These are phyloP conservation scores for Citrullus colocynthis DNA, from an alignment of 306 rosid species.

Conservation along the genomic window DNA sequence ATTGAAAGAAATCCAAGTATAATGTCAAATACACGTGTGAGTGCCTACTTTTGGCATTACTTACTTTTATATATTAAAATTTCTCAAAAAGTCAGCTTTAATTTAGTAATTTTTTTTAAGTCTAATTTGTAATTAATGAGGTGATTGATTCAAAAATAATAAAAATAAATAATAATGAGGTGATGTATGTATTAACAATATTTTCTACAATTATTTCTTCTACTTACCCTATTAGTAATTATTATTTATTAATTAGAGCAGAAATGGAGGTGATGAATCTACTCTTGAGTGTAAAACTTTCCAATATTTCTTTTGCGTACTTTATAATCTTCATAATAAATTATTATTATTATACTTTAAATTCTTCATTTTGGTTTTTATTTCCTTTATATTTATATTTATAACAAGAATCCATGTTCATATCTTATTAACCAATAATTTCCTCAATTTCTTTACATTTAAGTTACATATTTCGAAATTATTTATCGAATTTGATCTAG, in stretches of 20 bases:
- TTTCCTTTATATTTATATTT: no score
- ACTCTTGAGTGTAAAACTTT: background rate
- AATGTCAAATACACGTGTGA: background rate
- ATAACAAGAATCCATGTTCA: no score
- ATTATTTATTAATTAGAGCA: background rate
- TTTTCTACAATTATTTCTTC: background rate
- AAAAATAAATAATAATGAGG: background rate
- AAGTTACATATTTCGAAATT: no score
- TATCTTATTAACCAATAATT: no score
- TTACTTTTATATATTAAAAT: background rate
- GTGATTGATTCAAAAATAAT: no score
- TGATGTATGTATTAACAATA: background rate
- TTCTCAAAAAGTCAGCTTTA: background rate
- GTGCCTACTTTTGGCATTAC: background rate
- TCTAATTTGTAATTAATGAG: background rate
- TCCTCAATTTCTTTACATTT: no score
- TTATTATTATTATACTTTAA: background rate
- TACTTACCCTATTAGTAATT: background rate
- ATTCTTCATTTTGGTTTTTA: background rate
- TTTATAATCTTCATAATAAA: background rate
- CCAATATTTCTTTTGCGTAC: background rate
- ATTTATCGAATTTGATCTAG: background rate
- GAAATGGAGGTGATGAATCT: background rate
- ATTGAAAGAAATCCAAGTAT: background rate
- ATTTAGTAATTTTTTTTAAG: background rate